Evolutionary conservation across 345 rosid genomes (phyloP).

Genomic region (Camelina sativa): DNA sequence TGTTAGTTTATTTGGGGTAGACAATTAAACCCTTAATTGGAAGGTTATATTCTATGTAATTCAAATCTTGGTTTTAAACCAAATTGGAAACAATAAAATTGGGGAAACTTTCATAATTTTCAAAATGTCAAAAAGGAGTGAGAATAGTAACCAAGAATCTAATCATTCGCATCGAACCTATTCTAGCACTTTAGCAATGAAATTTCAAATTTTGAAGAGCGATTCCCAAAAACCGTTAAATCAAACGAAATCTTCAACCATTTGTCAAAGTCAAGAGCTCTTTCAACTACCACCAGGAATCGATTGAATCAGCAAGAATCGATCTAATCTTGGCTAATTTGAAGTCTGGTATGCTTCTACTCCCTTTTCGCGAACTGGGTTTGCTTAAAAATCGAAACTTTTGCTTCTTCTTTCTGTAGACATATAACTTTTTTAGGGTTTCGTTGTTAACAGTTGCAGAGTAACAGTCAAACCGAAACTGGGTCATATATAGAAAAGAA

Average conservation of each 20-base stretch:
- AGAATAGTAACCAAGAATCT: constrained; percentile 38
- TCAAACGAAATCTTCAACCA: constrained; percentile 30
- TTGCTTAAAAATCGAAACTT: constrained; percentile 31
- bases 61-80: constrained; percentile 1
- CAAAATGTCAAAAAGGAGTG: constrained; percentile 15
- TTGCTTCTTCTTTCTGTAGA: constrained; percentile 16
- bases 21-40: not conserved
- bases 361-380: constrained; percentile 27
- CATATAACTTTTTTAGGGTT: constrained; percentile 5
- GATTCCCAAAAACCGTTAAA: constrained; percentile 17
- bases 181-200: constrained; percentile 28
- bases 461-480: constrained; percentile 29
- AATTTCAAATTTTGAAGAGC: constrained; percentile 37
- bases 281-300: no score
- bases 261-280: constrained; percentile 20
- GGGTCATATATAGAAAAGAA: constrained; percentile 32
- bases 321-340: constrained; percentile 11
- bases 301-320: not conserved
- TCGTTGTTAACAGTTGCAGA: constrained; percentile 18
- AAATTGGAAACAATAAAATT: constrained; percentile 20
- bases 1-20: constrained; percentile 18
- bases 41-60: not conserved
- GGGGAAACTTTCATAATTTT: not conserved
- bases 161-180: constrained; percentile 27
- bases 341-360: constrained; percentile 34